A percentile compares a stretch with the other conserved stretches of the same genome.
Conservation (phyloP, 2,329 filamentous ascomycete genomes). For the Aspergillus tamarii region DNA sequence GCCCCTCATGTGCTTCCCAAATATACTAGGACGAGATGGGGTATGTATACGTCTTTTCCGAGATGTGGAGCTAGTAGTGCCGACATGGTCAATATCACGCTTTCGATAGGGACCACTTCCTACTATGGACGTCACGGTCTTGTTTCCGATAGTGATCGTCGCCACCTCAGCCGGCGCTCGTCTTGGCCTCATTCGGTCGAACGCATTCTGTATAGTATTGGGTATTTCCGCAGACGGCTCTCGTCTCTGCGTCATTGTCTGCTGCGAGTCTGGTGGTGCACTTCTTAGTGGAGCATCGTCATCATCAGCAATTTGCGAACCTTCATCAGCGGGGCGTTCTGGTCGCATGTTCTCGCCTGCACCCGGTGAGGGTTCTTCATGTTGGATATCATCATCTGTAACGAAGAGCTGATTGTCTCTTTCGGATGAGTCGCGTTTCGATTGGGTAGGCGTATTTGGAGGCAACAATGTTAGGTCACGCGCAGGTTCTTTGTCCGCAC, state of each 20-base stretch:
- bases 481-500: background rate
- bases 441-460: background rate
- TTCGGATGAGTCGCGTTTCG: background rate
- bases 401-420: background rate
- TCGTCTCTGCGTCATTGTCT: constrained; percentile 15
- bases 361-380: constrained; percentile 8
- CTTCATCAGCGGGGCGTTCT: constrained; percentile 3
- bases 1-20: constrained; percentile 51
- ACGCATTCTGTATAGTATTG: constrained; percentile 61
- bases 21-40: constrained; percentile 41
- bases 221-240: constrained; percentile 34
- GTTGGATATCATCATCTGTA: background rate
- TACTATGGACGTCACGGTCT: constrained; percentile 67
- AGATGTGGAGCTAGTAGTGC: constrained; percentile 27
- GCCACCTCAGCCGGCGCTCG: constrained; percentile 66
- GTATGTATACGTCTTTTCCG: constrained; percentile 46
- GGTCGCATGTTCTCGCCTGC: background rate
- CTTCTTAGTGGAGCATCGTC: constrained; percentile 10
- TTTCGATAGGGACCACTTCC: constrained; percentile 55
- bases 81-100: constrained; percentile 33
- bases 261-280: constrained; percentile 11
- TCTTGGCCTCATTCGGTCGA: constrained; percentile 67
- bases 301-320: constrained; percentile 16
- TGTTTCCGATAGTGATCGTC: constrained; percentile 74
- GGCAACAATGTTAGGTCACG: background rate